These are phyloP conservation scores for Aspergillus ellipticus DNA, from an alignment of 495 filamentous ascomycete genomes.

Conservation along the genomic window DNA sequence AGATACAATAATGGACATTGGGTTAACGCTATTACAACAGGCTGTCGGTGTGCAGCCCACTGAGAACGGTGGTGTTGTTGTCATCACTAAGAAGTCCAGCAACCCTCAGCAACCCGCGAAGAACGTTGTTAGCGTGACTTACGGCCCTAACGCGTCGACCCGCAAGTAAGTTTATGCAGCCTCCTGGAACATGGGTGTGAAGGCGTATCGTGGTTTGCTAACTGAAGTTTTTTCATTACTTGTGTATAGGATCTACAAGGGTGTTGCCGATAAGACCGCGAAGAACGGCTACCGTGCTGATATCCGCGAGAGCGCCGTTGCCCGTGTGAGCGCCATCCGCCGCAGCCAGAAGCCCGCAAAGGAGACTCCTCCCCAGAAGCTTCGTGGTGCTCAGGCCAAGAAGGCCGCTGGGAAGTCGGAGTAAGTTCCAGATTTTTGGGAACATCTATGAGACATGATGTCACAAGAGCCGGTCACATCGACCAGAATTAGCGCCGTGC, in stretches of 20 bases:
- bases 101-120: constrained; percentile 65
- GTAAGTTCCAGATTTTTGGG: constrained; percentile 26
- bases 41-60: constrained; percentile 70
- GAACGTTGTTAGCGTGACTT: constrained; percentile 58
- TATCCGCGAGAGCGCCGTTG: constrained; percentile 78
- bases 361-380: constrained; percentile 66
- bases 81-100: constrained; percentile 77
- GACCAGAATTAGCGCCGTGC: constrained; percentile 23
- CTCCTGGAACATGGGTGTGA: background rate
- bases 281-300: constrained; percentile 84
- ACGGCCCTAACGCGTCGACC: constrained; percentile 62
- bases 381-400: constrained; percentile 76
- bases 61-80: constrained; percentile 66
- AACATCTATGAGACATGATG: constrained; percentile 11
- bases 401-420: constrained; percentile 60
- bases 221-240: constrained; percentile 6
- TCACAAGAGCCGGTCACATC: constrained; percentile 13
- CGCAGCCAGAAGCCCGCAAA: constrained; percentile 74
- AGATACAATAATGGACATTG: constrained; percentile 1
- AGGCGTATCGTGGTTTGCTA: constrained; percentile 11
- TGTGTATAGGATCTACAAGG: constrained; percentile 72
- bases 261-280: constrained; percentile 72
- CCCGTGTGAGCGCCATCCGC: constrained; percentile 84
- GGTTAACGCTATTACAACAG: constrained; percentile 40
- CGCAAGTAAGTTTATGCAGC: constrained; percentile 63